These are phyloP conservation scores for Yamadazyma blattariae DNA, from an alignment of 1,139 yeast species.

Conservation along the genomic window DNA sequence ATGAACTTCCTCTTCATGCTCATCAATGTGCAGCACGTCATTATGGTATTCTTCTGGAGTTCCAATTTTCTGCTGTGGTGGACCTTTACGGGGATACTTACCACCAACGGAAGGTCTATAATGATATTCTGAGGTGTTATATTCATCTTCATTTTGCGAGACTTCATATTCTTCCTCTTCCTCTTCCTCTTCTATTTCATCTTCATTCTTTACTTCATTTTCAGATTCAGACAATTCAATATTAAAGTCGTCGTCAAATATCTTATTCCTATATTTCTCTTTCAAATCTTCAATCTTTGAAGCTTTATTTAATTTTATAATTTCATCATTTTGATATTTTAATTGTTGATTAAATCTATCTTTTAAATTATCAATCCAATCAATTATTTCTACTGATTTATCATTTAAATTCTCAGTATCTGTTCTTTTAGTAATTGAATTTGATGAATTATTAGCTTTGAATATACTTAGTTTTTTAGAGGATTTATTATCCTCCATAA, in stretches of 20 bases:
- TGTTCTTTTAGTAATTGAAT: background rate
- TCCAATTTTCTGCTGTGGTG: too few relatives aligned
- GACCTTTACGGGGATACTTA: background rate
- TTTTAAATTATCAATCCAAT: conserved; percentile 53
- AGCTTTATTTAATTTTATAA: conserved; percentile 27
- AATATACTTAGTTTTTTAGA: too few relatives aligned
- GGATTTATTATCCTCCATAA: background rate
- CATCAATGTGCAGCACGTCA: conserved; percentile 1
- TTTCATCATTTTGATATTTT: conserved; percentile 36
- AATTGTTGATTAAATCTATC: conserved; percentile 38
- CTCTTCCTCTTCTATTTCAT: background rate
- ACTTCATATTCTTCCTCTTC: conserved; percentile 4
- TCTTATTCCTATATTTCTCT: conserved; percentile 23
- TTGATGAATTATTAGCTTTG: too few relatives aligned
- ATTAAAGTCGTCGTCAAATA: conserved; percentile 19
- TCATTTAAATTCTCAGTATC: background rate
- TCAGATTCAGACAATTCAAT: background rate
- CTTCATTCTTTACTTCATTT: conserved; percentile 1
- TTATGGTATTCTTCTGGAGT: conserved; percentile 11
- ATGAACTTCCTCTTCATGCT: conserved; percentile 1
- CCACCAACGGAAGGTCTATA: background rate
- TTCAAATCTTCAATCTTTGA: conserved; percentile 26
- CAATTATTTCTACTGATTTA: conserved; percentile 31
- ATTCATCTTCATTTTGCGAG: conserved; percentile 8
- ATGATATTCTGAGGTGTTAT: background rate